These are phyloP conservation scores for Ramaria sp. DNA, from an alignment of 768 basidiomycete species.

Conservation along the genomic window DNA sequence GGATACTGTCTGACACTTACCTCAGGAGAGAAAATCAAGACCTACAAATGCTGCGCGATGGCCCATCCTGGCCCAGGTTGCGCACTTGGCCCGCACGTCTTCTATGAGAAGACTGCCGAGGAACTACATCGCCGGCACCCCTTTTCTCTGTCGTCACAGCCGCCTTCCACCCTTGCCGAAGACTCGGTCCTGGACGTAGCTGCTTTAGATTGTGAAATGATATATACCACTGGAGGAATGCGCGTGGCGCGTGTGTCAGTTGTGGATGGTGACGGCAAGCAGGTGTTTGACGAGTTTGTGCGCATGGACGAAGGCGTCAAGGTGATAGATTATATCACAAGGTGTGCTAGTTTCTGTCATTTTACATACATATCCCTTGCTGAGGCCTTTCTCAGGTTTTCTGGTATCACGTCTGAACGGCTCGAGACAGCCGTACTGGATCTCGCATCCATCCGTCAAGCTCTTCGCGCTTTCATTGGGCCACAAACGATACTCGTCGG, in stretches of 20 bases:
- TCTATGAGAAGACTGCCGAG: conserved; percentile 61
- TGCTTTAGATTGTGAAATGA: conserved; percentile 94
- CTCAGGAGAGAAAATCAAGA: conserved; percentile 55
- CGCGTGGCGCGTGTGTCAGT: conserved; percentile 86
- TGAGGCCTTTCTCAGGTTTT: conserved; percentile 46
- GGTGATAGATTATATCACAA: conserved; percentile 30
- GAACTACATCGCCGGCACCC: conserved; percentile 65
- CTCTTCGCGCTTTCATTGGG: conserved; percentile 63
- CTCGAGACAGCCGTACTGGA: conserved; percentile 54
- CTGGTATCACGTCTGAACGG: conserved; percentile 57
- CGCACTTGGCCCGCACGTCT: conserved; percentile 77
- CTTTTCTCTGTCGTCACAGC: conserved; percentile 43
- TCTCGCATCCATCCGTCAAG: conserved; percentile 52
- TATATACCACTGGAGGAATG: conserved; percentile 90
- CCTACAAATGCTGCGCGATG: conserved; percentile 74
- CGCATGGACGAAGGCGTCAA: conserved; percentile 73
- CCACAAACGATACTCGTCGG: conserved; percentile 82
- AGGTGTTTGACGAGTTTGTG: conserved; percentile 76
- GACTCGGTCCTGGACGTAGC: conserved; percentile 59
- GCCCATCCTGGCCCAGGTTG: conserved; percentile 56
- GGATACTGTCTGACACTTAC: background rate
- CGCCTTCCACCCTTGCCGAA: conserved; percentile 14
- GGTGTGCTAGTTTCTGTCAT: conserved; percentile 24
- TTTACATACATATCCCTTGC: background rate
- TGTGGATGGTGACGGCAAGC: conserved; percentile 62